A percentile compares a stretch with the other conserved stretches of the same genome.
These are phyloP conservation scores for Gloeopeniophorella convolvens DNA, from an alignment of 768 basidiomycete genomes.

Conservation along the genomic window DNA sequence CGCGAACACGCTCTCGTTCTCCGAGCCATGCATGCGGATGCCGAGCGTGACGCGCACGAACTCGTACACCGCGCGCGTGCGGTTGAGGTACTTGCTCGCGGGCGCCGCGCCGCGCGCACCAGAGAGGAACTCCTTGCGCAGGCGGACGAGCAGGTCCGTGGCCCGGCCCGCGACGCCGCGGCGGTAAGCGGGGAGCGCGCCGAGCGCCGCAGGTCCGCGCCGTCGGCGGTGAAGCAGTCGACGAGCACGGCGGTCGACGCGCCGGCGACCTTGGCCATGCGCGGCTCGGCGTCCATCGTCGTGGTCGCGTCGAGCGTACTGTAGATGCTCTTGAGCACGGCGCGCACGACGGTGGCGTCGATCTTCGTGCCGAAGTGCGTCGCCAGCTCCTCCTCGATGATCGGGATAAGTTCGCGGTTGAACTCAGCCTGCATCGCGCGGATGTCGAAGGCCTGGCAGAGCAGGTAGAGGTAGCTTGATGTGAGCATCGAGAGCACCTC, in stretches of 20 bases:
- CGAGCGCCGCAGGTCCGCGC: constrained; percentile 22
- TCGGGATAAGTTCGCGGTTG: constrained; percentile 38
- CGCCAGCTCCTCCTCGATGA: constrained; percentile 45
- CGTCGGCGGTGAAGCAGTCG: constrained; percentile 41
- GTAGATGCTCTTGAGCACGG: constrained; percentile 39
- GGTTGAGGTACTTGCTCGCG: constrained; percentile 58
- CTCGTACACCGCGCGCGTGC: constrained; percentile 68
- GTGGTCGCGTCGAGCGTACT: constrained; percentile 58
- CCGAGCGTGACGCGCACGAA: constrained; percentile 67
- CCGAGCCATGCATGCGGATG: constrained; percentile 74
- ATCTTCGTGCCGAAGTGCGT: constrained; percentile 38
- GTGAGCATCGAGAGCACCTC: constrained; percentile 72
- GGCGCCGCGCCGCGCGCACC: constrained; percentile 58
- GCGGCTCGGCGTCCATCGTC: constrained; percentile 60
- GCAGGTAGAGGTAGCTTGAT: constrained; percentile 68
- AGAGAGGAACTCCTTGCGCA: constrained; percentile 51
- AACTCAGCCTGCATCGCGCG: constrained; percentile 71
- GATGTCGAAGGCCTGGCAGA: constrained; percentile 83
- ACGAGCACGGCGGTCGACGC: constrained; percentile 56
- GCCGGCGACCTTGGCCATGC: constrained; percentile 67
- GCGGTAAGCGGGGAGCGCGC: constrained; percentile 47
- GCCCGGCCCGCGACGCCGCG: constrained; percentile 43
- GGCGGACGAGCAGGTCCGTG: constrained; percentile 38
- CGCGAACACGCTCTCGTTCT: constrained; percentile 56
- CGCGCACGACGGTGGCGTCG: constrained; percentile 29